Evolutionary conservation across 2,329 filamentous ascomycete genomes (phyloP).

Genomic region (Cladosporium sp.): DNA sequence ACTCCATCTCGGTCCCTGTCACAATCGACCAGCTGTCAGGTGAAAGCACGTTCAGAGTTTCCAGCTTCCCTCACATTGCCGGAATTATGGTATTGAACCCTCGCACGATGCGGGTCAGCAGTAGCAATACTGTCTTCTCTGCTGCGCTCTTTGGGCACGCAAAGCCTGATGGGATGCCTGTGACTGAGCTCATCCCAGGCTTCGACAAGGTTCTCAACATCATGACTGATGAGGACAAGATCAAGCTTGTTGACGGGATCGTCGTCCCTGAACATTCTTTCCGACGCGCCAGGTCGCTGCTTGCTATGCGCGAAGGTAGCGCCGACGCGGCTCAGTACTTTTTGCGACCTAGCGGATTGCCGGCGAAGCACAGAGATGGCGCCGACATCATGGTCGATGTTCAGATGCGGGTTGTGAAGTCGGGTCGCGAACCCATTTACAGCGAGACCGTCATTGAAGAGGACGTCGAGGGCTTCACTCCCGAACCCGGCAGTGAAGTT

Average conservation of each 20-base stretch:
- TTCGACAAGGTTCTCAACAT: slow-evolving; percentile 82
- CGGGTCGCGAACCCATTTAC: slow-evolving; percentile 62
- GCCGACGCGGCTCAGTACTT: slow-evolving; percentile 74
- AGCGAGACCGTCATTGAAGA: slow-evolving; percentile 64
- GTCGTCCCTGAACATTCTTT: slow-evolving; percentile 97
- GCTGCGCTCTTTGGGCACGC: slow-evolving; percentile 87
- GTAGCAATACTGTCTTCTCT: slow-evolving; percentile 92
- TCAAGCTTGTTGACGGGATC: slow-evolving; percentile 84
- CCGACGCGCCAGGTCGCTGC: slow-evolving; percentile 77
- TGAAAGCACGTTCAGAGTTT: slow-evolving; percentile 72
- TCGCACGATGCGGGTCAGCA: slow-evolving; percentile 71
- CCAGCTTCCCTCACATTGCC: slow-evolving; percentile 94
- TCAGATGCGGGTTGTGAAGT: slow-evolving; percentile 94
- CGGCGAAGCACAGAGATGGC: slow-evolving; percentile 84
- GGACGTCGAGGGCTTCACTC: slow-evolving; percentile 50
- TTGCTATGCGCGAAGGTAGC: slow-evolving; percentile 78
- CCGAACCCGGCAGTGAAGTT: slow-evolving; percentile 62
- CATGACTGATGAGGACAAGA: slow-evolving; percentile 79
- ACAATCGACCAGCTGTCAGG: slow-evolving; percentile 70
- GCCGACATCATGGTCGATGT: slow-evolving; percentile 90
- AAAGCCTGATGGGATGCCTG: slow-evolving; percentile 72
- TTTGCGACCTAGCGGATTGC: slow-evolving; percentile 75
- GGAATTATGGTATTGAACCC: slow-evolving; percentile 93
- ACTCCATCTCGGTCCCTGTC: slow-evolving; percentile 77
- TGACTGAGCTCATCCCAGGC: slow-evolving; percentile 76